Conservation (phyloP, 495 filamentous ascomycete species). For the Annulohypoxylon stygium region DNA sequence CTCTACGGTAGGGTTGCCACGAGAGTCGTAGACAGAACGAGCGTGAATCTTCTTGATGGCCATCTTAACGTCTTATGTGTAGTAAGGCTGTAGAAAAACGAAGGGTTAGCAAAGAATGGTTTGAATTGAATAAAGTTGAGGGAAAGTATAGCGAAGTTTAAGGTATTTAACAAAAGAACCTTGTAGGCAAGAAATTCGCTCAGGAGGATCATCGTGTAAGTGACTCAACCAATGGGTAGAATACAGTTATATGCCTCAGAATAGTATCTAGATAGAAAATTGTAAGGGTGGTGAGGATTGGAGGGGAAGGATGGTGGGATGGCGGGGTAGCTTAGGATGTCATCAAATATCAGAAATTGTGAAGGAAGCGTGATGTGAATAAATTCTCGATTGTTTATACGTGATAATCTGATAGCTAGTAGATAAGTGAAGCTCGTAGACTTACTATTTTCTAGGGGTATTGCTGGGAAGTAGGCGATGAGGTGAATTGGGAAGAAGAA, state of each 20-base stretch:
- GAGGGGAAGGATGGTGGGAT: constrained; percentile 42
- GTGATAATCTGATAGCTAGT: background rate
- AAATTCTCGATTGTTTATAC: constrained; percentile 6
- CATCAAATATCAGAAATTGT: constrained; percentile 35
- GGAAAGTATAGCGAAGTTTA: constrained; percentile 3
- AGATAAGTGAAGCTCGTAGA: constrained; percentile 29
- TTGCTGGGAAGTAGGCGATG: constrained; percentile 19
- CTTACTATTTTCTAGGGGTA: constrained; percentile 37
- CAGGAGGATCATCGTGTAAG: constrained; percentile 27
- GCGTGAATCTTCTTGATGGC: constrained; percentile 98
- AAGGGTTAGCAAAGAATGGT: constrained; percentile 29
- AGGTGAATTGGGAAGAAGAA: constrained; percentile 23
- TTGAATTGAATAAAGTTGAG: constrained; percentile 13
- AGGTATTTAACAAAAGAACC: constrained; percentile 23
- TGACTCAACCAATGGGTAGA: constrained; percentile 28
- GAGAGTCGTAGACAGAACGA: constrained; percentile 99
- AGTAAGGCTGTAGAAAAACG: constrained; percentile 24
- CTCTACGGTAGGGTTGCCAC: constrained; percentile 93
- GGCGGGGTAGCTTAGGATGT: constrained; percentile 50
- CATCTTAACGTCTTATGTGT: constrained; percentile 70
- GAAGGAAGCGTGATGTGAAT: constrained; percentile 13
- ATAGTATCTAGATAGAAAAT: constrained; percentile 31
- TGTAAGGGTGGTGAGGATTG: constrained; percentile 38
- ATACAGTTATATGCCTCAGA: constrained; percentile 49
- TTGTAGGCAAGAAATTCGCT: constrained; percentile 39